Evolutionary conservation across 352 stramenopile genomes (phyloP), one percentile per base, ranked within the genome.

Genomic region (Phytophthora capsici): DNA sequence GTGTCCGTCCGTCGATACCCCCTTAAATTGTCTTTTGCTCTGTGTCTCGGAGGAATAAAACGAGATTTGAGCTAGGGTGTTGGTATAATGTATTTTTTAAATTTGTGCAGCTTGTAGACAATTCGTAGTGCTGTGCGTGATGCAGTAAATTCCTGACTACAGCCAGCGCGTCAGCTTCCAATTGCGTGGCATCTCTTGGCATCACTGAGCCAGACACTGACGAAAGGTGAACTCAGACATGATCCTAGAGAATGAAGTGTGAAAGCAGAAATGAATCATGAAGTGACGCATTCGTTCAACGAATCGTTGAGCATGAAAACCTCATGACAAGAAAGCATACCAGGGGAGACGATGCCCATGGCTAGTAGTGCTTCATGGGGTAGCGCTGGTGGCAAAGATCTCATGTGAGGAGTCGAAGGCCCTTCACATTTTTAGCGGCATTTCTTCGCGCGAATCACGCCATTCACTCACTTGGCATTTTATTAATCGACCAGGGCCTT

Each of bases 41-140:
- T 46, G 25, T 20, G 34, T 71, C 56, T 55, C 63, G 56, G 63
- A 66, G 38, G 56, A 71, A 71, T 71, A 66, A 68, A 68, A 72
- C 50, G 64, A n/a, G 57, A 63, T 63, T 47, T 40, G 57, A 64
- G 63, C 63, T 63, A 71, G 28, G 12, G 19, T 56, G 56, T 50
- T 50, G 60, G 57, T 67, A 52, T n/a, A 72, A 68, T 68, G 44
- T 56, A 68, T 72, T n/a, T n/a, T n/a, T n/a, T n/a, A n/a, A n/a
- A n/a, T n/a, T n/a, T n/a, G 53, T 22, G 9, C 53, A 47, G 45
- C 17, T 49, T 10, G 26, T 30, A 30, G 26, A 7, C 26, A 7
- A 12, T 4, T 14, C 8, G 28, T 34, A 34, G 28, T 30, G 26
- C 26, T 30, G 6, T 30, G 26, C 4, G 26, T 30, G 26, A n/a